These are phyloP conservation scores for maize (Zea mays) DNA, from an alignment of 176 grass and related monocot genomes.

Conservation along the genomic window Zm-B73-REFERENCE-NAM-5.0 NC_050101.1:176868501-176869000, in stretches of 20 bases:
- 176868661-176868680: constrained; percentile 50
- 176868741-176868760: constrained; percentile 65
- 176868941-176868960: constrained; percentile 35
- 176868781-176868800: constrained; percentile 79
- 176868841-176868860: constrained; percentile 78
- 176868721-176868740: constrained; percentile 80
- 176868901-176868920: constrained; percentile 34
- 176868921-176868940: constrained; percentile 40
- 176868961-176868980: constrained; percentile 50
- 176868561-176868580: constrained; percentile 36
- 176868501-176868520: constrained; percentile 36
- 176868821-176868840: constrained; percentile 47
- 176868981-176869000: constrained; percentile 49
- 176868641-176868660: constrained; percentile 34
- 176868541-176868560: constrained; percentile 67
- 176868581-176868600: constrained; percentile 40
- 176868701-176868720: constrained; percentile 50
- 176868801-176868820: constrained; percentile 79
- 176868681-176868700: constrained; percentile 78
- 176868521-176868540: constrained; percentile 41
- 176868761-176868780: constrained; percentile 68
- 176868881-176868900: constrained; percentile 40
- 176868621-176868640: constrained; percentile 42
- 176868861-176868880: constrained; percentile 44
- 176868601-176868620: constrained; percentile 63